Percentiles rank a stretch among this genome's conserved stretches.
Conservation (phyloP, 108 stramenopile species). For the Cyclotella atomus region DNA sequence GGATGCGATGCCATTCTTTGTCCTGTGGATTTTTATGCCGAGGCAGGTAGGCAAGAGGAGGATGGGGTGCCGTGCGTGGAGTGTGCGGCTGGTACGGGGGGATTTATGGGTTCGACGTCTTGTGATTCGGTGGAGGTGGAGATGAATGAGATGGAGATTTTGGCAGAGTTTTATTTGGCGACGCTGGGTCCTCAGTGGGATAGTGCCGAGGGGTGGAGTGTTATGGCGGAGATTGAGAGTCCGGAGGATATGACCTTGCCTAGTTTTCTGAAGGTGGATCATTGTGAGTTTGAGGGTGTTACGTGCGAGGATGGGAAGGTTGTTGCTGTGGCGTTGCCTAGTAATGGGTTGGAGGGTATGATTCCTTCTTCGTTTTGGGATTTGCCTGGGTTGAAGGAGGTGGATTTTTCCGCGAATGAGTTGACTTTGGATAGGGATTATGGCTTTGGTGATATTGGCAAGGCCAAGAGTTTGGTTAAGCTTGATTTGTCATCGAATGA, state of each 20-base stretch:
- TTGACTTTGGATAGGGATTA: slow-evolving; percentile 42
- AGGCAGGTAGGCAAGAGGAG: slow-evolving; percentile 48
- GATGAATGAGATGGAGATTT: slow-evolving; percentile 43
- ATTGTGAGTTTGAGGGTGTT: slow-evolving; percentile 41
- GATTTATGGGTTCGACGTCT: slow-evolving; percentile 44
- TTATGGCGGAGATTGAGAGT: slow-evolving; percentile 41
- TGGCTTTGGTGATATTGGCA: slow-evolving; percentile 53
- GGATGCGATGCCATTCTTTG: slow-evolving; percentile 74
- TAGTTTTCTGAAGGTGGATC: slow-evolving; percentile 28
- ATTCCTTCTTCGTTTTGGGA: slow-evolving; percentile 50
- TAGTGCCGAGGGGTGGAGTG: slow-evolving; percentile 41
- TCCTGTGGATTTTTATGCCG: slow-evolving; percentile 47
- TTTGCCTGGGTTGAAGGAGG: slow-evolving; percentile 28
- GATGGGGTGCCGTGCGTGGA: slow-evolving; percentile 48
- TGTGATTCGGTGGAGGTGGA: slow-evolving; percentile 35
- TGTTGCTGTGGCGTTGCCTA: slow-evolving; percentile 21
- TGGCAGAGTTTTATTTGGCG: slow-evolving; percentile 64
- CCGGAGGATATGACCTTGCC: slow-evolving; percentile 42
- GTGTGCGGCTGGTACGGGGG: slow-evolving; percentile 53
- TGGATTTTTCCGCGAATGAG: slow-evolving; percentile 52
- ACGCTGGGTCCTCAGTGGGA: slow-evolving; percentile 60
- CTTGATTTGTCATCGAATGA: slow-evolving; percentile 51
- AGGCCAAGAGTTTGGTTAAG: slow-evolving; percentile 49
- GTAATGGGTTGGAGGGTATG: slow-evolving; percentile 49
- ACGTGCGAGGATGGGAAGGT: slow-evolving; percentile 38